These are phyloP conservation scores for Fusarium pseudograminearum DNA, from an alignment of 2,329 filamentous ascomycete species.

Conservation along the genomic window DNA sequence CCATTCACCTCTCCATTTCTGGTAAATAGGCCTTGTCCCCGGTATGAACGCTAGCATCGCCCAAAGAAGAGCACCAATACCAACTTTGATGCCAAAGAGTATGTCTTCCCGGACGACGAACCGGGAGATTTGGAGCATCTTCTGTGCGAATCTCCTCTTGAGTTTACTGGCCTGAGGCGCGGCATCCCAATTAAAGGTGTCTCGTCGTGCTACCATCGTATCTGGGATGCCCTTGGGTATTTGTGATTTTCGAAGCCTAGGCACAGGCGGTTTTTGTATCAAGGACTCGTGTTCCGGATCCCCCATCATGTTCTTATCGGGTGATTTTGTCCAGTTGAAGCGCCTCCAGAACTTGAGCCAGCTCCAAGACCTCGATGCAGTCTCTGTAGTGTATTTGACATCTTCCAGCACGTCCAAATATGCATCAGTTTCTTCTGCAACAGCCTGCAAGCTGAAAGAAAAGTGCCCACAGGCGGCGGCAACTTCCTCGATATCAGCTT, in stretches of 20 bases:
- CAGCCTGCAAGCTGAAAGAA: conserved; percentile 89
- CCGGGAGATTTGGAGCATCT: conserved; percentile 59
- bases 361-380: conserved; percentile 76
- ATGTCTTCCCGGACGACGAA: conserved; percentile 68
- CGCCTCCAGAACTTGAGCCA: conserved; percentile 85
- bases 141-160: conserved; percentile 60
- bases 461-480: conserved; percentile 98
- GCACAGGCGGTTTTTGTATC: conserved; percentile 56
- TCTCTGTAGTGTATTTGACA: conserved; percentile 77
- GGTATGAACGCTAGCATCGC: conserved; percentile 89
- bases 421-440: conserved; percentile 87
- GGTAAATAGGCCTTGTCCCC: conserved; percentile 81
- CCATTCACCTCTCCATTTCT: conserved; percentile 95
- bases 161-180: conserved; percentile 60
- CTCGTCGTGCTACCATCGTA: conserved; percentile 63
- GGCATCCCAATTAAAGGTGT: conserved; percentile 69
- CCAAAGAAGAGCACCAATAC: conserved; percentile 88
- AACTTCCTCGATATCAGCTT: conserved; percentile 96
- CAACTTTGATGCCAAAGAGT: conserved; percentile 91
- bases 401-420: conserved; percentile 89
- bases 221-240: conserved; percentile 68
- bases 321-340: conserved; percentile 18
- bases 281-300: conserved; percentile 60
- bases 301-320: conserved; percentile 39
- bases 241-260: conserved; percentile 64